Evolutionary conservation across 1,139 yeast genomes (phyloP).

Genomic region (Magnusiomyces ingens): DNA sequence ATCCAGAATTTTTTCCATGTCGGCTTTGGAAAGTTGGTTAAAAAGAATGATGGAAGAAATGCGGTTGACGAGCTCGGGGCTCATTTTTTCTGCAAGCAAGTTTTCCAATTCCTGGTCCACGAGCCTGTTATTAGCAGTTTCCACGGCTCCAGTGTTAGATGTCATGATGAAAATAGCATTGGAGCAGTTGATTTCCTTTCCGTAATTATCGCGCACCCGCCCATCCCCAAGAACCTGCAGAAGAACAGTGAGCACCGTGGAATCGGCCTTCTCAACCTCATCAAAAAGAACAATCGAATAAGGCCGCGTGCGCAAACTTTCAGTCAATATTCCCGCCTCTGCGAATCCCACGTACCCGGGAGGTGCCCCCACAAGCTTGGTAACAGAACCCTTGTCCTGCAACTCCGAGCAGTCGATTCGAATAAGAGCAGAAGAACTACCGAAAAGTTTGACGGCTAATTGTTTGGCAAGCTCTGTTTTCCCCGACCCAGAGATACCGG

Average conservation of each 20-base stretch:
- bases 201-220: constrained; percentile 87
- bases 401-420: constrained; percentile 96
- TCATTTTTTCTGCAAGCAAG: constrained; percentile 68
- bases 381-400: constrained; percentile 89
- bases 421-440: constrained; percentile 92
- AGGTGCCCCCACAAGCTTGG: constrained; percentile 91
- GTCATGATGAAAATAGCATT: constrained; percentile 93
- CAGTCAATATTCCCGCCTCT: constrained; percentile 93
- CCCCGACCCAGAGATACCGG: constrained; percentile 95
- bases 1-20: constrained; percentile 83
- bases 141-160: constrained; percentile 88
- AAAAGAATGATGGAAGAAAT: constrained; percentile 86
- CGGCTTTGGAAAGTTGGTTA: constrained; percentile 84
- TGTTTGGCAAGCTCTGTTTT: constrained; percentile 96
- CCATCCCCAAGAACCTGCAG: constrained; percentile 94
- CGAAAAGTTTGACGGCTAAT: constrained; percentile 88
- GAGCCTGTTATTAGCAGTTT: no score
- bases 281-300: constrained; percentile 91
- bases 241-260: constrained; percentile 86
- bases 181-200: constrained; percentile 86
- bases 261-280: constrained; percentile 97
- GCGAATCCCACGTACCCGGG: constrained; percentile 97
- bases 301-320: constrained; percentile 82
- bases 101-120: no score
- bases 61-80: constrained; percentile 96